Base-by-base conservation (phyloP, 2,329 filamentous ascomycete genomes). In the Xylariaceae sp. region DNA sequence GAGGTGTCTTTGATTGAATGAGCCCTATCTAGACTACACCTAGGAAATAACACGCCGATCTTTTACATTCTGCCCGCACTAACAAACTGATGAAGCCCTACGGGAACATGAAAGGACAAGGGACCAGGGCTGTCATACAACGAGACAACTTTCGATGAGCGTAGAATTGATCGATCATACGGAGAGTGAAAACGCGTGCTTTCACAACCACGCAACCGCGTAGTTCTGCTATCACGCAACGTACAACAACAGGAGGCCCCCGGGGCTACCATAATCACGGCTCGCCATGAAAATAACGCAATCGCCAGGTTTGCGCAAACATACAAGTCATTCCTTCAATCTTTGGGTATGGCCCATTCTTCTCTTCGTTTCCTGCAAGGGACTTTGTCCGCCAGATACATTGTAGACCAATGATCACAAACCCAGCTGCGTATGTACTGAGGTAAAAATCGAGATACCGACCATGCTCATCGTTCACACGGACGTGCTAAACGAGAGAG, bases 381-480 rank as follows among this genome's bases (percentile, higher is more conserved):
- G 66, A 65, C 61, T 59, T 65, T 64, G 63, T 65, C 66, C 61
- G 61, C 62, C 56, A 57, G 49, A 51, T 58, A 57, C 49, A 53
- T 60, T 56, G 49, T 64, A 64, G 58, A 63, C 63, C 63, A 64
- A 63, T 55, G 57, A 50, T 57, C 60, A 8, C 52, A 54, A 55
- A 59, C 53, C 55, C 56, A 53, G 56, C 53, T 62, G 56, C 61
- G 64, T 65, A 62, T 58, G 51, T 55, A 13, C 11, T 51, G 18
- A 23, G 60, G 58, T 59, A 56, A 59, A 64, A 62, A 35, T 53
- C 44, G 48, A 57, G 55, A 67, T 66, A 66, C 68, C 65, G 54
- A 61, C 65, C 63, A 58, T 60, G 61, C 65, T 70, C 66, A 63
- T 64, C 68, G 64, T 63, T 57, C 60, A 57, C 61, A 53, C 51